Conservation (phyloP, 192 early-diverging fungal species). For the Rhizoclosmatium sp. region DNA sequence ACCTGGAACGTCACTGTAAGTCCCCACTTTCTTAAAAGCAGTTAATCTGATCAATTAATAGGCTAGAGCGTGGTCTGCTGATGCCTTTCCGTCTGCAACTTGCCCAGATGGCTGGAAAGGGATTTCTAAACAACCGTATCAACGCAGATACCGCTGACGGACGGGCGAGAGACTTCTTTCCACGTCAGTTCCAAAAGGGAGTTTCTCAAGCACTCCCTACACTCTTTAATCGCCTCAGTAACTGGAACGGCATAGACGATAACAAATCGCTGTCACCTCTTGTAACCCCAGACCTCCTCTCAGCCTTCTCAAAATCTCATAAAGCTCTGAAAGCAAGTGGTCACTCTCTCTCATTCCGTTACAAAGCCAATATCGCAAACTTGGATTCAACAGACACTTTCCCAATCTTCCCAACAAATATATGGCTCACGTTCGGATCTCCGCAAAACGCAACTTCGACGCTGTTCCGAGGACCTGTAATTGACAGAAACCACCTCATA, state of each 20-base stretch:
- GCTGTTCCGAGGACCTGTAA: constrained; percentile 17
- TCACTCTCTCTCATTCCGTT: background rate
- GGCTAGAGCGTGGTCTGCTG: background rate
- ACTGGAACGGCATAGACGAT: constrained; percentile 15
- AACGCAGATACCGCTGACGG: background rate
- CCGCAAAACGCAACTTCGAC: constrained; percentile 1
- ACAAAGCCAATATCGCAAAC: background rate
- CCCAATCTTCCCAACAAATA: background rate
- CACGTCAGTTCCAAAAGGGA: constrained; percentile 13
- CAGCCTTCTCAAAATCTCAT: constrained; percentile 6
- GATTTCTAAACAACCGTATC: constrained; percentile 8
- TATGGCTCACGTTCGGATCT: constrained; percentile 25
- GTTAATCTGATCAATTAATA: background rate
- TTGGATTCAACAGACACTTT: constrained; percentile 2
- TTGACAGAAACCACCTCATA: background rate
- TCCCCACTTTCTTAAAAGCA: background rate
- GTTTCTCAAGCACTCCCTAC: constrained; percentile 18
- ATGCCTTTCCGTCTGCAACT: background rate
- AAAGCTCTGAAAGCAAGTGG: background rate
- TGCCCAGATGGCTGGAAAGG: background rate
- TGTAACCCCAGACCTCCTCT: background rate
- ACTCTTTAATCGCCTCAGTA: constrained; percentile 9
- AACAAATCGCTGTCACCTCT: background rate
- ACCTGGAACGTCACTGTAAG: background rate
- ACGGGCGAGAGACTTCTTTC: background rate